Base-by-base conservation (phyloP, 1,284 basidiomycete genomes). In the Cryptococcus floricola region DNA sequence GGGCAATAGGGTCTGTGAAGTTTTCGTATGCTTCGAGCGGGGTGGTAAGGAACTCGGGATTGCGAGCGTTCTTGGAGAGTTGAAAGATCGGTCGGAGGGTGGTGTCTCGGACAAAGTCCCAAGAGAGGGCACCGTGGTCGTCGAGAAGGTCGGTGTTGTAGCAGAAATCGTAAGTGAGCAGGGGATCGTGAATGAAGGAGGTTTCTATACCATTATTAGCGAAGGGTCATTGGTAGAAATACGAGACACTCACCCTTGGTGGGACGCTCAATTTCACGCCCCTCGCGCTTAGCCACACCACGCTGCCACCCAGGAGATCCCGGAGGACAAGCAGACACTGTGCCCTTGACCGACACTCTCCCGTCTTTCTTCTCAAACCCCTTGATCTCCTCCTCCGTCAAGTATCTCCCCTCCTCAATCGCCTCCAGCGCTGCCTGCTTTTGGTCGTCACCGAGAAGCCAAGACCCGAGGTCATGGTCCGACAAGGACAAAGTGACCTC, bases 1-100 rank as follows among this genome's bases (percentile, higher is more conserved):
- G 34, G 1, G 60, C 60, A 3, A 53, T 44, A 2, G 58, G 25
- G 1, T 61, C 59, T 6, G 69, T 69, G 25, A 59, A 56, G 57
- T 75, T 74, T 25, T 64, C 60, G 57, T 75, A 76, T 6, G 69
- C 73, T 51, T 75, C 71, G 18, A 77, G 64, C 0, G 77, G 75
- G 0, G 75, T 71, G 19, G 70, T 65, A 14, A 75, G 63, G 57
- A 79, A 64, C 48, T 74, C 70, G 39, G 65, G 61, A 61, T 70
- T 70, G 6, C 66, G 69, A 18, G 57, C 51, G 39, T 63, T 62
- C 57, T 74, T 76, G 41, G 74, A 77, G 39, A 75, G 63, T 50
- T 76, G 75, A 60, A 78, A 73, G 39, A 76, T 61, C 10, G 77
- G 77, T 5, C 69, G 70, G 27, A 76, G 65, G 19, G 57, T 41